A percentile compares a stretch with the other conserved stretches of the same genome.
phyloP scores from a whole-genome alignment of 2,329 filamentous ascomycete genomes.

The Dactylella cylindrospora region DNA sequence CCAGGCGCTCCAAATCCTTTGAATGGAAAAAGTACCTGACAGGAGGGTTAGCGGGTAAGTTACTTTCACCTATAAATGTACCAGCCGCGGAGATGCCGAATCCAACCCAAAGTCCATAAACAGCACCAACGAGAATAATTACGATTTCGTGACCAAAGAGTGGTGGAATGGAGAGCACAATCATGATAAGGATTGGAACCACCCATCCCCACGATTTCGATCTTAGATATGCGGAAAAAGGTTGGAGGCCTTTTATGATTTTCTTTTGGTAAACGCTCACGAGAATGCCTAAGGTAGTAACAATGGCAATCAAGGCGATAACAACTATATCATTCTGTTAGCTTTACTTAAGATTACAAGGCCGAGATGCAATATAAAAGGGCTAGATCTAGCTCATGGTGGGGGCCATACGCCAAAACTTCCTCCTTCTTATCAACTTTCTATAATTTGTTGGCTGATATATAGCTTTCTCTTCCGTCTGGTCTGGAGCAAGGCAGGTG shows the following conservation, averaged over 20 bases:
- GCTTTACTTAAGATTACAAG: too few species aligned
- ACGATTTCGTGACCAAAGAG: slow-evolving; percentile 55
- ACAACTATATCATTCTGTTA: too few species aligned
- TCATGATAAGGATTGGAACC: slow-evolving; percentile 53
- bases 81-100: slow-evolving; percentile 54
- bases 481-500: too few species aligned
- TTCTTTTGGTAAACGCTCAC: slow-evolving; percentile 52
- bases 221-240: slow-evolving; percentile 52
- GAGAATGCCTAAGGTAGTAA: slow-evolving; percentile 49
- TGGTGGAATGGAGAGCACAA: slow-evolving; percentile 54
- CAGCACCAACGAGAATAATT: slow-evolving; percentile 54
- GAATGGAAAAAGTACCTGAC: neutral
- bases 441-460: too few species aligned
- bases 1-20: slow-evolving; percentile 1
- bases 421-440: too few species aligned
- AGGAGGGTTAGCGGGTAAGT: slow-evolving; percentile 5
- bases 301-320: slow-evolving; percentile 37
- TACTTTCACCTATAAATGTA: slow-evolving; percentile 54
- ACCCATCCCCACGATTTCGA: slow-evolving; percentile 53
- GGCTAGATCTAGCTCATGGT: too few species aligned
- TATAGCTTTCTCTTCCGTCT: too few species aligned
- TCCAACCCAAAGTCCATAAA: slow-evolving; percentile 54
- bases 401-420: too few species aligned
- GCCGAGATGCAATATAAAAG: too few species aligned
- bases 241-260: slow-evolving; percentile 52